phyloP scores from a whole-genome alignment of 352 stramenopile genomes.

The Phytophthora lateralis region DNA sequence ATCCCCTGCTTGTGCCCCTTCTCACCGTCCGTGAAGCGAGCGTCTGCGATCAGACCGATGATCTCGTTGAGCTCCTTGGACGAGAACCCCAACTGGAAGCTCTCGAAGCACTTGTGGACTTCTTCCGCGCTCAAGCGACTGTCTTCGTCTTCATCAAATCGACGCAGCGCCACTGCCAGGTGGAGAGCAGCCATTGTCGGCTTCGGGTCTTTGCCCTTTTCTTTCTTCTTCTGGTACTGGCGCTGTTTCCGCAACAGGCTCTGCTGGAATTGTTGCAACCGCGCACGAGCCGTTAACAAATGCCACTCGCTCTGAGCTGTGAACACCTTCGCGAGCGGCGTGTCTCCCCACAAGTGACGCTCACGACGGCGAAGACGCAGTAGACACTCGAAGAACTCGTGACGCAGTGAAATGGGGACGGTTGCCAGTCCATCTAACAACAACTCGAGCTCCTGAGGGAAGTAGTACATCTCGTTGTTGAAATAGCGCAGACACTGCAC shows the following conservation, averaged over 20 bases:
- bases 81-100: conserved; percentile 84
- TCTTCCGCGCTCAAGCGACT: conserved; percentile 68
- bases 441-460: conserved; percentile 92
- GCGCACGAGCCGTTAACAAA: conserved; percentile 74
- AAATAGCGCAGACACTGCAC: conserved; percentile 96
- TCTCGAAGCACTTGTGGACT: conserved; percentile 85
- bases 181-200: conserved; percentile 40
- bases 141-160: conserved; percentile 80
- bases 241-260: conserved; percentile 69
- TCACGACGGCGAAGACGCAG: conserved; percentile 94
- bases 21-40: conserved; percentile 43
- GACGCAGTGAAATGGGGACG: conserved; percentile 69
- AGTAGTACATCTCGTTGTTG: conserved; percentile 99
- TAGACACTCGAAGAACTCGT: conserved; percentile 86
- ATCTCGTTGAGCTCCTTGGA: conserved; percentile 86
- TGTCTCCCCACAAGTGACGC: conserved; percentile 94
- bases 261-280: conserved; percentile 87
- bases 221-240: conserved; percentile 49
- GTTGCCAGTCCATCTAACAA: conserved; percentile 78
- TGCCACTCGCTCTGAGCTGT: conserved; percentile 98
- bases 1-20: conserved; percentile 44
- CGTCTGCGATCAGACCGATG: conserved; percentile 75
- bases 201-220: conserved; percentile 39
- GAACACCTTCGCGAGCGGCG: conserved; percentile 97
- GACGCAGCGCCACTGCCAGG: conserved; percentile 59